Conservation (phyloP, 306 rosid genomes). For the Heteromeles arbutifolia region DNA sequence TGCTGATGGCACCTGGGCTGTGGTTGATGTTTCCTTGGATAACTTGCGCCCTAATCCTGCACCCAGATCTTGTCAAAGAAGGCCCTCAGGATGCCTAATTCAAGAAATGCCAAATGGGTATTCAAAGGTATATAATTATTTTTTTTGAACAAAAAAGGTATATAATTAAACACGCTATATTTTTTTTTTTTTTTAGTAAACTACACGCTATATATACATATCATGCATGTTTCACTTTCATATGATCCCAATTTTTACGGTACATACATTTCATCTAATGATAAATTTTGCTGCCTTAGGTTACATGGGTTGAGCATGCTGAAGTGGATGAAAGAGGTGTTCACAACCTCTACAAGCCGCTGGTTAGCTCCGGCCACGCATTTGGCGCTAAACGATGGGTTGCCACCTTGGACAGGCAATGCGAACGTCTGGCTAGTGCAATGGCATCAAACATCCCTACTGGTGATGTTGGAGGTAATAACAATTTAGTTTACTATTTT, state of each 20-base stretch:
- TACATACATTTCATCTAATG: not conserved
- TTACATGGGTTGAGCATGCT: conserved; percentile 90
- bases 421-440: conserved; percentile 90
- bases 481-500: not conserved
- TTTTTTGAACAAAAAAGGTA: conserved; percentile 35
- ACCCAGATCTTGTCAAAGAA: conserved; percentile 54
- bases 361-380: conserved; percentile 77
- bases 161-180: not conserved
- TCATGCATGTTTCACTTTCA: not conserved
- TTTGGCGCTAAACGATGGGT: conserved; percentile 98
- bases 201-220: not conserved
- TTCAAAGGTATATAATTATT: conserved; percentile 48
- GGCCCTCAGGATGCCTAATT: conserved; percentile 93
- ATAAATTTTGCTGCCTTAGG: conserved; percentile 26
- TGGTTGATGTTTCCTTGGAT: conserved; percentile 90
- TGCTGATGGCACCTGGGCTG: conserved; percentile 84
- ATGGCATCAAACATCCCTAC: conserved; percentile 84
- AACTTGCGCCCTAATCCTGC: conserved; percentile 60
- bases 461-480: conserved; percentile 75
- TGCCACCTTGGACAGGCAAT: conserved; percentile 81
- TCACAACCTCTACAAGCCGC: conserved; percentile 77
- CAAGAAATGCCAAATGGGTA: conserved; percentile 98
- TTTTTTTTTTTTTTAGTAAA: no score
- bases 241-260: not conserved
- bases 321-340: conserved; percentile 94